Conservation (phyloP, 768 basidiomycete species). For the Holtermannia corniformis region DNA sequence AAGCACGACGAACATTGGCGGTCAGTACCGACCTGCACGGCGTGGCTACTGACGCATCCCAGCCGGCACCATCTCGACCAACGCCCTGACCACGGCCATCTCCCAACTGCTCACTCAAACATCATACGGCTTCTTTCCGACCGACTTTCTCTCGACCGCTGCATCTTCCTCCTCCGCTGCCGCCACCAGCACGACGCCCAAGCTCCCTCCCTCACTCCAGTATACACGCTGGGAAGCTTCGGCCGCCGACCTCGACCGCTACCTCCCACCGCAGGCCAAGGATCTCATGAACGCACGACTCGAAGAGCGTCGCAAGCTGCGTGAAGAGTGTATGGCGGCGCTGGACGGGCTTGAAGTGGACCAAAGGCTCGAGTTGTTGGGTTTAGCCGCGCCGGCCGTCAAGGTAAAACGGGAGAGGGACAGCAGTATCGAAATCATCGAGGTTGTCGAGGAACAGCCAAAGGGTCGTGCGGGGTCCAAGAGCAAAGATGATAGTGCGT, state of each 20-base stretch:
- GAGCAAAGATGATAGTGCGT: conserved; percentile 26
- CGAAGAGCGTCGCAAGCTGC: conserved; percentile 10
- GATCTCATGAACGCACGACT: conserved; percentile 4
- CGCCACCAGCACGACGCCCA: too few species aligned
- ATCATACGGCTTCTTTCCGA: conserved; percentile 22
- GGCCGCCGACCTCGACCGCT: conserved; percentile 14
- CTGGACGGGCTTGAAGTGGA: conserved; percentile 25
- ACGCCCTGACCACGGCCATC: conserved; percentile 13
- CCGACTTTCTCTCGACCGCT: conserved; percentile 18
- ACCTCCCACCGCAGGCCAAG: conserved; percentile 12
- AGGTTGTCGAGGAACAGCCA: conserved; percentile 6
- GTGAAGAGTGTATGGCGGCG: conserved; percentile 18
- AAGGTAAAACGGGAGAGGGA: conserved; percentile 7
- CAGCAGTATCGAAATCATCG: conserved; percentile 1
- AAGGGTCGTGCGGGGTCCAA: conserved; percentile 2
- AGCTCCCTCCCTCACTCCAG: conserved; percentile 25
- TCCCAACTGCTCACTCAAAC: conserved; percentile 17
- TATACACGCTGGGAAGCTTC: conserved; percentile 24
- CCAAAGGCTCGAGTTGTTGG: conserved; percentile 23
- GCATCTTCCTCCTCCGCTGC: conserved; percentile 1
- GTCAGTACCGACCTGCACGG: background rate
- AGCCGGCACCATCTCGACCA: conserved; percentile 13
- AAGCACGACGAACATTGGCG: background rate
- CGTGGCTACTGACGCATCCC: conserved; percentile 2
- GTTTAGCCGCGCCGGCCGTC: conserved; percentile 7